Evolutionary conservation across 75 land plant species (phyloP), one percentile per base, ranked within the genome.

Genomic region (Cryptomeria japonica): DNA sequence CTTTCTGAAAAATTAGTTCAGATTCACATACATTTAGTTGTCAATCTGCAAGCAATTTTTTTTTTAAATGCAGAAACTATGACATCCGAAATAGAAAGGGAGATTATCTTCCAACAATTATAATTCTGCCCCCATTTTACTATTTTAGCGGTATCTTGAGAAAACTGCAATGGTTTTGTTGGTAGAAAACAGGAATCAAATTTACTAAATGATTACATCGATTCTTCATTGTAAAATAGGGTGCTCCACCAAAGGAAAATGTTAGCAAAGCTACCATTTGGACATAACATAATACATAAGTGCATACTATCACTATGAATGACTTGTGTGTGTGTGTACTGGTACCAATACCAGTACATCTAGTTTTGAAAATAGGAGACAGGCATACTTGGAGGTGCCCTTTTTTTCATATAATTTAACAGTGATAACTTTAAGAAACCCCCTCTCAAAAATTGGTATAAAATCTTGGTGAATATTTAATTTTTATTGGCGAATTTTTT

Each of bases 1-100:
- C 99, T 98, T 96, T 94, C 99, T 97, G 91, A 42, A 41, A 87
- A 80, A 85, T 56, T 85, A 84, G 58, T 44, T 82, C 28, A 46
- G 46, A 31, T 44, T 34, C 32, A 46, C 32, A 46, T 38, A 44
- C 31, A 82, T 12, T 82, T 46, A 82, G 14, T 82, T 82, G 15
- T 31, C 49, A 82, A n/a, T 38, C 31, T 75, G 77, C 34, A 75
- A 75, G 34, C 38, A 32, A 34, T 11, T 34, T 12, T 75, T 41
- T 41, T 10, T 0, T 0, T 0, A 49, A 11, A 0, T 12, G 77
- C 77, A 75, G 77, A 75, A 75, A 75, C 3, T 75, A 34, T 75
- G 37, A 12, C 38, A 75, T 32, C 37, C 37, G 13, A 32, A 75
- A 34, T 75, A 75, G 34, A 16, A 34, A 34, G 37, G 37, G 34